Conservation (phyloP, 2,329 filamentous ascomycete genomes). For the Dothideomycetes sp. region DNA sequence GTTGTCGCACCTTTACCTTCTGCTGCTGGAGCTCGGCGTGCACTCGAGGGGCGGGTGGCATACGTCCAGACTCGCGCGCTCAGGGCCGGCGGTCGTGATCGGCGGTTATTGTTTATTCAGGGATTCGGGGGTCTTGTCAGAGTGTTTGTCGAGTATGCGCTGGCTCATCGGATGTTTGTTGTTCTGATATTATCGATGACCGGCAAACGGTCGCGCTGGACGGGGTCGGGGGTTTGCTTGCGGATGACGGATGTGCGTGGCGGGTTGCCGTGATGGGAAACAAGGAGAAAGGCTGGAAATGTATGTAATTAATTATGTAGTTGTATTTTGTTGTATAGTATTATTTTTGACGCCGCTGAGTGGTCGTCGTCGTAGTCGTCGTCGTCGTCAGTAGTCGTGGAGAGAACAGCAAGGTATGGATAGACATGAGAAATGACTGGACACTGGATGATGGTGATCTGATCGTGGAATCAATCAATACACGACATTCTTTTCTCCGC, state of each 20-base stretch:
- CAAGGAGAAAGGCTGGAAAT: too few relatives aligned
- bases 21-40: slow-evolving; percentile 29
- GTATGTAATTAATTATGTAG: too few relatives aligned
- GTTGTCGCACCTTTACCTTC: slow-evolving; percentile 23
- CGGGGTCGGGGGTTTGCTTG: too few relatives aligned
- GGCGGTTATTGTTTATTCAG: too few relatives aligned
- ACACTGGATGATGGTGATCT: too few relatives aligned
- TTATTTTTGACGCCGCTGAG: too few relatives aligned
- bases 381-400: too few relatives aligned
- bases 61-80: slow-evolving; percentile 13
- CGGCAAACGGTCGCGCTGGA: slow-evolving; percentile 4
- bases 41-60: slow-evolving; percentile 26
- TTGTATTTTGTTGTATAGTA: too few relatives aligned
- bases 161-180: not conserved
- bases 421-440: not conserved
- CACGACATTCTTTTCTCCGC: slow-evolving; percentile 1
- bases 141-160: not conserved
- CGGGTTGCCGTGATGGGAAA: too few relatives aligned
- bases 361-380: slow-evolving; percentile 1
- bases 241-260: too few relatives aligned
- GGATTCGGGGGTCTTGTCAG: not conserved
- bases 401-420: not conserved
- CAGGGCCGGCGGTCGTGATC: slow-evolving; percentile 1
- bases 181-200: slow-evolving; percentile 1
- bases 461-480: slow-evolving; percentile 4